Conservation (phyloP, 1,284 basidiomycete species). For the Pseudomicrostroma phylloplanum region DNA sequence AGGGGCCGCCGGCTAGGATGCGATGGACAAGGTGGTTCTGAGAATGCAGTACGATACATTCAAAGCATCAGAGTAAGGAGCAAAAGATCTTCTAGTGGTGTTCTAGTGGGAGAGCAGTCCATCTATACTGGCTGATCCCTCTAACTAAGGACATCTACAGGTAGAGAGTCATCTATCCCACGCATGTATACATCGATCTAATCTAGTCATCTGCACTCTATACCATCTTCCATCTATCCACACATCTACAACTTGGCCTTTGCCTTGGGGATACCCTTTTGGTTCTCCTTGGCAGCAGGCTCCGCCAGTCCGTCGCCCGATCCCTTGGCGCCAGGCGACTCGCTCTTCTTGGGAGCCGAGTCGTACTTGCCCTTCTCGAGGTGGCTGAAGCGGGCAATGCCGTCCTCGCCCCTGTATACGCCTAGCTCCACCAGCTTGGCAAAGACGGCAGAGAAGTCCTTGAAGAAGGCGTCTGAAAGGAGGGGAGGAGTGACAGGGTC, state of each 20-base stretch:
- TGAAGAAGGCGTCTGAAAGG: conserved; percentile 60
- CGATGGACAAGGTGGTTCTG: too few species aligned
- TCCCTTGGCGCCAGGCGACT: conserved; percentile 11
- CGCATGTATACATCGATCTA: too few species aligned
- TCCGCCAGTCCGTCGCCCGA: background rate
- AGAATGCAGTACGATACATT: too few species aligned
- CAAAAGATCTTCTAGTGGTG: too few species aligned
- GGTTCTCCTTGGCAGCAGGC: conserved; percentile 3
- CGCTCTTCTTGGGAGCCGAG: conserved; percentile 44
- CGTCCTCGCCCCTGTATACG: conserved; percentile 46
- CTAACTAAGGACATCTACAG: too few species aligned
- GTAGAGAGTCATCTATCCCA: too few species aligned
- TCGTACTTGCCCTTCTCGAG: conserved; percentile 41
- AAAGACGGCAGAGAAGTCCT: conserved; percentile 55
- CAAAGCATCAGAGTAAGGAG: too few species aligned
- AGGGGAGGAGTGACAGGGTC: conserved; percentile 78
- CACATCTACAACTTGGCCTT: conserved; percentile 22
- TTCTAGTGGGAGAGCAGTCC: too few species aligned
- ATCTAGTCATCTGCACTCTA: too few species aligned
- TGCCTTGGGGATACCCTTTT: background rate
- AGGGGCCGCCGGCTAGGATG: too few species aligned
- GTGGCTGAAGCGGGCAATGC: conserved; percentile 44
- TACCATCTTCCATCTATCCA: too few species aligned
- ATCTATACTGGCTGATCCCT: too few species aligned
- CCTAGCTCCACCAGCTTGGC: conserved; percentile 50